Evolutionary conservation across 441 rosid genomes (phyloP), one percentile per base, ranked within the genome.

Genomic region (Erodium trifolium): DNA sequence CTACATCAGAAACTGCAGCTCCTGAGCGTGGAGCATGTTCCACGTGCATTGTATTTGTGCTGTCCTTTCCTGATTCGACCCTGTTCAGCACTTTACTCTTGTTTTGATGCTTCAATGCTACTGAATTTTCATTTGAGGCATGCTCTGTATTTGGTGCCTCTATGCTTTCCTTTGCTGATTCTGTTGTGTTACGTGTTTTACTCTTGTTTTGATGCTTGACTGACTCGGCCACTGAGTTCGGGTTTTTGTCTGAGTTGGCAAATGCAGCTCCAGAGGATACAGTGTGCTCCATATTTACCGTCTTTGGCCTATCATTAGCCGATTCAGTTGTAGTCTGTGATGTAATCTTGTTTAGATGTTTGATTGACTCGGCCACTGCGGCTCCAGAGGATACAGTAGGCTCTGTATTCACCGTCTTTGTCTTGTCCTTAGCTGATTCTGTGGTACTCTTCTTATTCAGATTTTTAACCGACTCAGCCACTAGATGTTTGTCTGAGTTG

Each of bases 21-120:
- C 78, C 74, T 55, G 87, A 75, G 70, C 73, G 66, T 17, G 72
- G 53, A 59, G 65, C 51, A 23, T 66, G 81, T 72, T 62, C 41
- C 41, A 37, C 67, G n/a, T 11, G 39, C 13, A 64, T 64, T 13
- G 18, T 64, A 64, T 13, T 7, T 64, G 17, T 64, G 31, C 45
- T 34, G n/a, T 34, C 43, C 18, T 7, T 31, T 5, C 11, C 67
- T 64, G 39, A 29, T 34, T 5, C 67, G 8, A 9, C 39, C 31
- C 41, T n/a, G 18, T 64, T 5, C 6, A 11, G 67, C 17, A 64
- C 39, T 34, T 29, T 34, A 29, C 43, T 31, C 39, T 64, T 64
- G 67, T 77, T 76, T 19, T 8, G 5, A 67, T 45, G 73, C 60
- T 76, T 73, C 59, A 68, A 18, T 65, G 39, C 72, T 37, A 35